These are phyloP conservation scores for Cryptococcus jaspeensis DNA, from an alignment of 1,284 basidiomycete species.

Conservation along the genomic window DNA sequence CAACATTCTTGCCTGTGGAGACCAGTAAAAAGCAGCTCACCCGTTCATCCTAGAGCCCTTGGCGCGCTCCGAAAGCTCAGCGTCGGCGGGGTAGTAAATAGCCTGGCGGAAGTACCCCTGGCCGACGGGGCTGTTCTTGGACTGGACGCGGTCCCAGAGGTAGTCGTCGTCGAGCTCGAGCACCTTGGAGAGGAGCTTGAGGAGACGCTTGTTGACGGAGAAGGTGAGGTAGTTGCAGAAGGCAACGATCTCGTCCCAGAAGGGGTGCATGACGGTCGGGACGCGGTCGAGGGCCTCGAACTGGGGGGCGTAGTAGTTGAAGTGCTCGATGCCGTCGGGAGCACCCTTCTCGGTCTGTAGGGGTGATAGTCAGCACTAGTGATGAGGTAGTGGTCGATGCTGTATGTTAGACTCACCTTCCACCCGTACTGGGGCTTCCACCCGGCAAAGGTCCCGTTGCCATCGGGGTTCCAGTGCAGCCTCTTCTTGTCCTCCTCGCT, in stretches of 20 bases:
- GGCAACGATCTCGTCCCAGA: conserved; percentile 12
- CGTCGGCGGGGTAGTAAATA: conserved; percentile 23
- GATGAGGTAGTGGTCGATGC: neutral
- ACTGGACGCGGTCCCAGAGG: conserved; percentile 43
- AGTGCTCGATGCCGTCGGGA: conserved; percentile 15
- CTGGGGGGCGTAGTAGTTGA: conserved; percentile 16
- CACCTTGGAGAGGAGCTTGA: conserved; percentile 10
- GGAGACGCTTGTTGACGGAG: conserved; percentile 42
- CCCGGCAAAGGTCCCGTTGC: conserved; percentile 12
- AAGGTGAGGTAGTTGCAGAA: conserved; percentile 27
- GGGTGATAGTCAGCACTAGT: no score
- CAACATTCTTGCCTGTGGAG: neutral
- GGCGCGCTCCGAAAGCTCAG: neutral
- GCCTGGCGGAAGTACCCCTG: conserved; percentile 53
- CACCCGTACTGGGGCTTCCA: conserved; percentile 16
- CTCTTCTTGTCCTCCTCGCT: conserved; percentile 17
- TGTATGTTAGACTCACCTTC: no score
- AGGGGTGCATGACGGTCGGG: conserved; percentile 13
- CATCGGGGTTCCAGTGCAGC: conserved; percentile 16
- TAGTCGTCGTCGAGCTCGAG: conserved; percentile 33
- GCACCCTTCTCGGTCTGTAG: conserved; percentile 7
- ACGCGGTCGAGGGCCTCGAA: conserved; percentile 9
- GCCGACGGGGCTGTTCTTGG: conserved; percentile 46
- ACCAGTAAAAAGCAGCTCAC: neutral
- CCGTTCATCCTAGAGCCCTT: conserved; percentile 11